Percentiles rank a stretch among this genome's conserved stretches.
Conservation (phyloP, 2,329 filamentous ascomycete species). For the Aspergillus flavus region DNA sequence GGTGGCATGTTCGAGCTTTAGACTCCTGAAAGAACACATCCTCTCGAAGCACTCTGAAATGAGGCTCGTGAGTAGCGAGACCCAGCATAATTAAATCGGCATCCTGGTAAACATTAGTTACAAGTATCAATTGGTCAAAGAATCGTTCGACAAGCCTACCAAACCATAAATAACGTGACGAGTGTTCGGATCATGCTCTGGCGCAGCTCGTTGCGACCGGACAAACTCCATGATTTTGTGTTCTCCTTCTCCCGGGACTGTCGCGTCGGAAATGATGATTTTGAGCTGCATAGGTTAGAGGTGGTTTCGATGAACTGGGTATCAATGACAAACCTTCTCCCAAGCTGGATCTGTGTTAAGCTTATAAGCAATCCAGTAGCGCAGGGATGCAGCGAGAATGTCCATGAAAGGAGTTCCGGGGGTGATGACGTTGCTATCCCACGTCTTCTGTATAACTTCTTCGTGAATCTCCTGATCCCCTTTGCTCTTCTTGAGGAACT, state of each 20-base stretch:
- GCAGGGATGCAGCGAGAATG: slow-evolving; percentile 82
- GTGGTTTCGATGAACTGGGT: not conserved
- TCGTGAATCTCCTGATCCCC: slow-evolving; percentile 64
- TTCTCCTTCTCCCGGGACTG: slow-evolving; percentile 95
- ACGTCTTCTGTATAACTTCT: slow-evolving; percentile 77
- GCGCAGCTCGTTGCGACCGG: slow-evolving; percentile 85
- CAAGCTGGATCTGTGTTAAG: slow-evolving; percentile 94
- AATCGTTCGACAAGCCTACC: slow-evolving; percentile 29
- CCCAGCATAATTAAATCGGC: slow-evolving; percentile 99
- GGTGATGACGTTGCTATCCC: slow-evolving; percentile 87
- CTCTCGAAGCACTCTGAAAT: slow-evolving; percentile 94
- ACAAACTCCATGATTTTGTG: slow-evolving; percentile 99
- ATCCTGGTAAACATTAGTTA: slow-evolving; percentile 55
- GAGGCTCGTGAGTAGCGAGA: slow-evolving; percentile 92
- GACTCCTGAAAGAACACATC: slow-evolving; percentile 93
- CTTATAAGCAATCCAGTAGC: slow-evolving; percentile 98
- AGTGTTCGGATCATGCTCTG: slow-evolving; percentile 93
- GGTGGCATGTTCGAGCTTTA: slow-evolving; percentile 77
- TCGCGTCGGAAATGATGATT: slow-evolving; percentile 97
- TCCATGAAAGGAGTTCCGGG: slow-evolving; percentile 99
- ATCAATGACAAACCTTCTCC: slow-evolving; percentile 65
- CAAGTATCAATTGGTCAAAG: slow-evolving; percentile 2
- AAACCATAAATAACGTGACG: slow-evolving; percentile 97
- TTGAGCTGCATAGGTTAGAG: slow-evolving; percentile 63
- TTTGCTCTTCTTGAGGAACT: slow-evolving; percentile 75